A percentile compares a stretch with the other conserved stretches of the same genome.
Conservation (phyloP, 805 yeast genomes). For the Kuraishia cidri region DNA sequence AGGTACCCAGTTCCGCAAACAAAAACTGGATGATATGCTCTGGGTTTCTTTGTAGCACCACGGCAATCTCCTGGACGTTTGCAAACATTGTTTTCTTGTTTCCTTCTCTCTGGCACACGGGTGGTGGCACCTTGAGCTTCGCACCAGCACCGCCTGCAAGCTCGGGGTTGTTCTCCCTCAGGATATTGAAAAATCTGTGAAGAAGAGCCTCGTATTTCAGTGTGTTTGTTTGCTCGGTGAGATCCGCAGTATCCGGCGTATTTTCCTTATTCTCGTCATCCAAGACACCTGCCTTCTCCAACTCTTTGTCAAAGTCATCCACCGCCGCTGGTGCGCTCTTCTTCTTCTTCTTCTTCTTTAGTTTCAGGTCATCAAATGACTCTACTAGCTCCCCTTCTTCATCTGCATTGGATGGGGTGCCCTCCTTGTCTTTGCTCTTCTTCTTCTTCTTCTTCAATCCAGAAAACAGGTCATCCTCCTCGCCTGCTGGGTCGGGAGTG, state of each 20-base stretch:
- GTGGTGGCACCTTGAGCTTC: constrained; percentile 96
- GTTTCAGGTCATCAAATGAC: constrained; percentile 59
- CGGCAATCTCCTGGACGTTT: constrained; percentile 90
- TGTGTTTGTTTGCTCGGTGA: constrained; percentile 18
- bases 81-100: constrained; percentile 93
- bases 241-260: constrained; percentile 19
- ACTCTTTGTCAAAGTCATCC: constrained; percentile 79
- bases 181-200: constrained; percentile 75
- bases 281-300: constrained; percentile 84
- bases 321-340: constrained; percentile 43
- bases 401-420: constrained; percentile 21
- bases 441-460: constrained; percentile 84
- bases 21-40: constrained; percentile 95
- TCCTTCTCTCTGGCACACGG: constrained; percentile 95
- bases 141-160: constrained; percentile 93
- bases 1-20: constrained; percentile 98
- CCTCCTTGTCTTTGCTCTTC: constrained; percentile 40
- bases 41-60: constrained; percentile 90
- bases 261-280: constrained; percentile 29
- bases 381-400: constrained; percentile 38
- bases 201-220: constrained; percentile 59
- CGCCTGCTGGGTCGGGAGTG: constrained; percentile 20
- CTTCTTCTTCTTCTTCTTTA: constrained; percentile 83
- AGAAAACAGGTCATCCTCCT: constrained; percentile 56
- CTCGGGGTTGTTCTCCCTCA: constrained; percentile 94